These are phyloP conservation scores for Alternaria sp. DNA, from an alignment of 2,329 filamentous ascomycete genomes.

Conservation along the genomic window DNA sequence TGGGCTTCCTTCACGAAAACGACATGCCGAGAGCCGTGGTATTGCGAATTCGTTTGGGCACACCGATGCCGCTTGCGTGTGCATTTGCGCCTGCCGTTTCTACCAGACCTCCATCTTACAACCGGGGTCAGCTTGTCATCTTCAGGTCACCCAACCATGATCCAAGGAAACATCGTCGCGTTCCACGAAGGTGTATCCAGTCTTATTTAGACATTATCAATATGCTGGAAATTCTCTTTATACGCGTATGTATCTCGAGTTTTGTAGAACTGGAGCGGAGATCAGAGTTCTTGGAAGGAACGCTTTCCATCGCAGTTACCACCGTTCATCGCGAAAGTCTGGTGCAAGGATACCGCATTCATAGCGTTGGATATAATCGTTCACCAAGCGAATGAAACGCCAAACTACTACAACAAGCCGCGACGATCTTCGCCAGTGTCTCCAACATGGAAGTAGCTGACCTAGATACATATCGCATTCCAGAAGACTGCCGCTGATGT, in stretches of 20 bases:
- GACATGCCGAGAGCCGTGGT: background rate
- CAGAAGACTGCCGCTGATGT: background rate
- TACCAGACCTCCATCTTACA: background rate
- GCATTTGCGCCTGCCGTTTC: background rate
- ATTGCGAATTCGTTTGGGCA: background rate
- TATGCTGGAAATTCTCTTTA: fast-evolving
- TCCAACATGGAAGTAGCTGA: fast-evolving
- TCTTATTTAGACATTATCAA: background rate
- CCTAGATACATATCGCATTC: background rate
- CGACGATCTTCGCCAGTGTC: fast-evolving
- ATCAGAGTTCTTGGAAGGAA: background rate
- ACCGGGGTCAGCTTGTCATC: background rate
- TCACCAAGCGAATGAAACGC: fast-evolving
- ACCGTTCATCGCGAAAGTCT: fast-evolving
- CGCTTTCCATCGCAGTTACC: background rate
- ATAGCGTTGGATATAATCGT: background rate
- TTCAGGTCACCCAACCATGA: background rate
- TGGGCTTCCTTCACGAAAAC: background rate
- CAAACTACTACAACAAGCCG: background rate
- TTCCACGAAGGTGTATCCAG: background rate
- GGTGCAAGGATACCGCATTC: fast-evolving
- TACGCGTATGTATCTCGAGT: background rate
- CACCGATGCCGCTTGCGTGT: background rate
- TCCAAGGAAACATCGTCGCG: background rate
- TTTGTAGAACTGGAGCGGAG: background rate